Evolutionary conservation across 1,139 yeast genomes (phyloP).

Genomic region (Entelexis paramagnoliae): DNA sequence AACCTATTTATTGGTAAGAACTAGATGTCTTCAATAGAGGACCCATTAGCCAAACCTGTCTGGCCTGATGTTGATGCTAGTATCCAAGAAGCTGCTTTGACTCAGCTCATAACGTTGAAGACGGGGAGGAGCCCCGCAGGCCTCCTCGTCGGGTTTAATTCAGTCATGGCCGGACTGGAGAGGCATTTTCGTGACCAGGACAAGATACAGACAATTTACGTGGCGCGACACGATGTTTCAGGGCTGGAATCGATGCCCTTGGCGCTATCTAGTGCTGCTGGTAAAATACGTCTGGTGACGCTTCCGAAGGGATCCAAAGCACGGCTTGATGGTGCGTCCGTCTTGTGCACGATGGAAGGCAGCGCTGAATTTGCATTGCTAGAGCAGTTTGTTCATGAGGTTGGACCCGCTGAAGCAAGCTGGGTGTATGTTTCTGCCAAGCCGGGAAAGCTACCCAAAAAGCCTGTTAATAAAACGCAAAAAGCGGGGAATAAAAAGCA

Average conservation of each 20-base stretch:
- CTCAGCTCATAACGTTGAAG: slow-evolving; percentile 2
- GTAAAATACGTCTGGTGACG: slow-evolving; percentile 15
- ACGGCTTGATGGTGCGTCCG: slow-evolving; percentile 11
- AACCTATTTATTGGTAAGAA: slow-evolving; percentile 1
- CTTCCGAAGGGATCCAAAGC: slow-evolving; percentile 19
- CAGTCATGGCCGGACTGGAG: slow-evolving; percentile 23
- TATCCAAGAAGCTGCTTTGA: slow-evolving; percentile 11
- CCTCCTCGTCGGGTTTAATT: slow-evolving; percentile 22
- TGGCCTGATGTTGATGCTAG: slow-evolving; percentile 21
- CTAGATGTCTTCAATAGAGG: slow-evolving; percentile 13
- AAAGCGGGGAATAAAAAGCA: not conserved
- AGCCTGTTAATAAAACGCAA: not conserved
- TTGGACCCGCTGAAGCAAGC: slow-evolving; percentile 16
- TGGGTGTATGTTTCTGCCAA: slow-evolving; percentile 18
- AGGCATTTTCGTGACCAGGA: slow-evolving; percentile 1
- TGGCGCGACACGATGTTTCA: slow-evolving; percentile 20
- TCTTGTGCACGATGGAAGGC: slow-evolving; percentile 4
- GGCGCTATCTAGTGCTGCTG: slow-evolving; percentile 21
- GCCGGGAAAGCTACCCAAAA: not conserved
- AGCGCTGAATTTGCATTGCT: not conserved
- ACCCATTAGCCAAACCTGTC: slow-evolving; percentile 22
- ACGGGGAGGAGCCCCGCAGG: slow-evolving; percentile 11
- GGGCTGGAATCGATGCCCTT: slow-evolving; percentile 19
- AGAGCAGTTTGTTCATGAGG: not conserved
- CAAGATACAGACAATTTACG: slow-evolving; percentile 16